Evolutionary conservation across 2,329 filamentous ascomycete genomes (phyloP).

Genomic region (Bipolaris victoriae): DNA sequence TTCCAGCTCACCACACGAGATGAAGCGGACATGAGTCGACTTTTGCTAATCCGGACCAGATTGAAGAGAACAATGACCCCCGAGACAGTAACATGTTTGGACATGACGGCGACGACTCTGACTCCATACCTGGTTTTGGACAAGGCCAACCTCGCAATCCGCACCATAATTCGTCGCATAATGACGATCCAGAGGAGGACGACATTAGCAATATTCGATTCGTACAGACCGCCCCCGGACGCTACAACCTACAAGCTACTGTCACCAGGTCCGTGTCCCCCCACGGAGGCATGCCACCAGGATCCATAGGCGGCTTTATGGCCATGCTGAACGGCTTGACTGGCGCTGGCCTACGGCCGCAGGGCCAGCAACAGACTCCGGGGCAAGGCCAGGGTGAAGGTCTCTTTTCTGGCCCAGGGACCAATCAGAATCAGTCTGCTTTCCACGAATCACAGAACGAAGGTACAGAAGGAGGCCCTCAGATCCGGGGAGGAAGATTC

Average conservation of each 20-base stretch:
- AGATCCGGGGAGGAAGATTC: constrained; percentile 30
- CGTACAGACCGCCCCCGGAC: constrained; percentile 42
- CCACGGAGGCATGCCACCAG: constrained; percentile 28
- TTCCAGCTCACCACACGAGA: constrained; percentile 11
- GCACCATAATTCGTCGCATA: constrained; percentile 58
- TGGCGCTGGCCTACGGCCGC: constrained; percentile 36
- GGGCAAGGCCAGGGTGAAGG: constrained; percentile 27
- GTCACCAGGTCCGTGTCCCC: constrained; percentile 43
- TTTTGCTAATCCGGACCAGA: constrained; percentile 43
- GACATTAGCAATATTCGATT: constrained; percentile 57
- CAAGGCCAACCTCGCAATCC: constrained; percentile 37
- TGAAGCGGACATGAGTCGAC: constrained; percentile 4
- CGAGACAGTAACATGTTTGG: constrained; percentile 51
- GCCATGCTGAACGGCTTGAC: constrained; percentile 56
- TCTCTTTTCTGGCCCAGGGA: constrained; percentile 18
- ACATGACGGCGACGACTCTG: constrained; percentile 36
- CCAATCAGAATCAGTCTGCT: constrained; percentile 19
- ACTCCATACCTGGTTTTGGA: constrained; percentile 39
- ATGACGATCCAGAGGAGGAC: constrained; percentile 57
- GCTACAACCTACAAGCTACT: constrained; percentile 45
- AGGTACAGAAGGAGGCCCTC: constrained; percentile 19
- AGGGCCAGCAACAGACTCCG: constrained; percentile 20
- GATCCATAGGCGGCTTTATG: constrained; percentile 51
- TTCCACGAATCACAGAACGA: constrained; percentile 24
- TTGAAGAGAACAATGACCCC: constrained; percentile 67